Evolutionary conservation across 345 rosid genomes (phyloP).

Genomic region (Eucalyptus camaldulensis): DNA sequence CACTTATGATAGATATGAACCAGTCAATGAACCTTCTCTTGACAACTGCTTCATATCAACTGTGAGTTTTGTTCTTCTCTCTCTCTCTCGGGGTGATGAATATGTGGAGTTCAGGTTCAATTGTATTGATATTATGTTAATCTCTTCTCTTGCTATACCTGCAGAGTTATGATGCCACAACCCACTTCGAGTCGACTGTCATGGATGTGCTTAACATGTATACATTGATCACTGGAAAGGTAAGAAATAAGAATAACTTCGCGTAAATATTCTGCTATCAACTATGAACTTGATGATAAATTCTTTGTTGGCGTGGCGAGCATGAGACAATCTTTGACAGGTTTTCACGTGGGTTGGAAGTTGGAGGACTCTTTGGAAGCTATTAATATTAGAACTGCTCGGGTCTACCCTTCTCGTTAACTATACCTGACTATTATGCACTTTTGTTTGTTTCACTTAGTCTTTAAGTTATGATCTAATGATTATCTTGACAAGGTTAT

Average conservation of each 20-base stretch:
- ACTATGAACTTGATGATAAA: background rate
- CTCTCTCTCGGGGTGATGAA: background rate
- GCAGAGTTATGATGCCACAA: constrained; percentile 98
- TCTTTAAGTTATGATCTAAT: background rate
- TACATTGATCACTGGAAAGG: constrained; percentile 94
- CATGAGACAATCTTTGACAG: background rate
- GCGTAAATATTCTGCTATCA: background rate
- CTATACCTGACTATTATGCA: background rate
- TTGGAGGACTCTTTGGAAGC: background rate
- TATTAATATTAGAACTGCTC: background rate
- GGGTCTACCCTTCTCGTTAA: background rate
- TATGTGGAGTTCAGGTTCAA: background rate
- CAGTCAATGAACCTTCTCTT: constrained; percentile 69
- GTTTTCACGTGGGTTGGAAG: background rate
- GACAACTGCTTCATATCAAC: constrained; percentile 94
- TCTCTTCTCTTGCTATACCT: background rate
- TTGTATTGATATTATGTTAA: background rate
- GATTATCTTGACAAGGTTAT: background rate
- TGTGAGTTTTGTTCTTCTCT: constrained; percentile 22
- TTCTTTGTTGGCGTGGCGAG: background rate
- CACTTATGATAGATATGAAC: constrained; percentile 63
- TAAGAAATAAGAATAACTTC: constrained; percentile 22
- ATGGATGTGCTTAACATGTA: constrained; percentile 88
- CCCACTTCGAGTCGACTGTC: constrained; percentile 92
- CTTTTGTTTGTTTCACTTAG: background rate